Conservation (phyloP, 352 stramenopile species). For the Globisporangium mamillatum region DNA sequence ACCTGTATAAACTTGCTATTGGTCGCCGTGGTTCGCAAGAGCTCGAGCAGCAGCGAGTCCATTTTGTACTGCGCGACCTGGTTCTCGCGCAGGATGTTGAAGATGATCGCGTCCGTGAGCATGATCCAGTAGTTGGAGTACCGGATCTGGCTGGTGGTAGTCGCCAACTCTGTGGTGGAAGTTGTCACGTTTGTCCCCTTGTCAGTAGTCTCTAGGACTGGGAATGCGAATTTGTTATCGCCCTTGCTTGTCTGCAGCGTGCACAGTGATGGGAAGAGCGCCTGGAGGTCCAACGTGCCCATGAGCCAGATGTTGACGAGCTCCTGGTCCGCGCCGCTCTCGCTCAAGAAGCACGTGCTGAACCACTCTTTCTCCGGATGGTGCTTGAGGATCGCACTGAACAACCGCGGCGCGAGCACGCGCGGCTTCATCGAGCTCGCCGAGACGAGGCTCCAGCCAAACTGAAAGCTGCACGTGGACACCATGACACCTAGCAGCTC, state of each 20-base stretch:
- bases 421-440: slow-evolving; percentile 35
- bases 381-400: slow-evolving; percentile 60
- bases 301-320: slow-evolving; percentile 60
- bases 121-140: slow-evolving; percentile 72
- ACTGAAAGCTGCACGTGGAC: slow-evolving; percentile 54
- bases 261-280: slow-evolving; percentile 22
- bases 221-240: slow-evolving; percentile 26
- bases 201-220: neutral
- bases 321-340: slow-evolving; percentile 51
- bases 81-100: slow-evolving; percentile 46
- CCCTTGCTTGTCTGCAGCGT: slow-evolving; percentile 8
- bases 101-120: slow-evolving; percentile 66
- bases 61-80: slow-evolving; percentile 47
- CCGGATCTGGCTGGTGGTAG: slow-evolving; percentile 13
- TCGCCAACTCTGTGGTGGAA: neutral
- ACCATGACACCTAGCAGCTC: slow-evolving; percentile 66
- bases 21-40: slow-evolving; percentile 40
- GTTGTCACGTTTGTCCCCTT: neutral
- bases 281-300: slow-evolving; percentile 56
- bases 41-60: slow-evolving; percentile 38
- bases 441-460: slow-evolving; percentile 54
- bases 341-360: slow-evolving; percentile 54
- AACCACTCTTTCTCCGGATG: slow-evolving; percentile 65
- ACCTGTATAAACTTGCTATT: slow-evolving; percentile 35
- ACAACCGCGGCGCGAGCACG: slow-evolving; percentile 54